phyloP scores from a whole-genome alignment of 345 rosid species.

The Iberis pinnata region DNA sequence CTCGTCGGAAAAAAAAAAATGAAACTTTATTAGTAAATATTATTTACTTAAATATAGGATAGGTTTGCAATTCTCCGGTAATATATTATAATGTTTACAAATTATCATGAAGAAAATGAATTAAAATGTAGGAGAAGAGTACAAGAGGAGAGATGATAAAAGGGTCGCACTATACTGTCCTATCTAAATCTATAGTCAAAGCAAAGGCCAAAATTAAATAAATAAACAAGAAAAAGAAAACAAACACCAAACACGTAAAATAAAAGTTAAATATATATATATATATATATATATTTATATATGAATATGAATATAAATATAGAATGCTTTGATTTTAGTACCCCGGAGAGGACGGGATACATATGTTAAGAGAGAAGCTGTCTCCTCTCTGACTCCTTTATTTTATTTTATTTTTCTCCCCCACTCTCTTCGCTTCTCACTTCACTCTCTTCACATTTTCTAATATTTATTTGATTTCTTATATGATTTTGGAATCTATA shows the following conservation, averaged over 20 bases:
- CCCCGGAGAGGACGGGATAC: slow-evolving; percentile 61
- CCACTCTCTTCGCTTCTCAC: slow-evolving; percentile 21
- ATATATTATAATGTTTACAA: slow-evolving; percentile 3
- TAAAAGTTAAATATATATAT: background rate
- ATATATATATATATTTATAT: slow-evolving; percentile 9
- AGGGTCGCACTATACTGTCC: slow-evolving; percentile 31
- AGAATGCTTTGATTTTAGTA: slow-evolving; percentile 37
- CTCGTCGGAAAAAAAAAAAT: too few species aligned
- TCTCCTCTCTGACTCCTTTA: slow-evolving; percentile 27
- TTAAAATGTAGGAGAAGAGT: slow-evolving; percentile 12
- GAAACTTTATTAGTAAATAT: too few species aligned
- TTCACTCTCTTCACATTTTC: slow-evolving; percentile 5
- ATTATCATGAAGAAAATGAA: slow-evolving; percentile 14
- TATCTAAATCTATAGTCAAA: slow-evolving; percentile 47
- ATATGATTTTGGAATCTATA: slow-evolving; percentile 23
- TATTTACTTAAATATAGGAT: too few species aligned
- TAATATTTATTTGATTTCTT: background rate
- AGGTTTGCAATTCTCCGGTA: too few species aligned
- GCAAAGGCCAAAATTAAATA: slow-evolving; percentile 26
- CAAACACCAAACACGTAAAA: slow-evolving; percentile 12
- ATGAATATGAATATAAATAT: slow-evolving; percentile 5
- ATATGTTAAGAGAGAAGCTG: slow-evolving; percentile 23
- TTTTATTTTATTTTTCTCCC: slow-evolving; percentile 2
- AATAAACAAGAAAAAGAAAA: slow-evolving; percentile 12
- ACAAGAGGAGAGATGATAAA: slow-evolving; percentile 34